Percentiles rank a stretch among this genome's conserved stretches.
phyloP scores from a whole-genome alignment of 257 asterid species.

The Linderniella brevidens region DNA sequence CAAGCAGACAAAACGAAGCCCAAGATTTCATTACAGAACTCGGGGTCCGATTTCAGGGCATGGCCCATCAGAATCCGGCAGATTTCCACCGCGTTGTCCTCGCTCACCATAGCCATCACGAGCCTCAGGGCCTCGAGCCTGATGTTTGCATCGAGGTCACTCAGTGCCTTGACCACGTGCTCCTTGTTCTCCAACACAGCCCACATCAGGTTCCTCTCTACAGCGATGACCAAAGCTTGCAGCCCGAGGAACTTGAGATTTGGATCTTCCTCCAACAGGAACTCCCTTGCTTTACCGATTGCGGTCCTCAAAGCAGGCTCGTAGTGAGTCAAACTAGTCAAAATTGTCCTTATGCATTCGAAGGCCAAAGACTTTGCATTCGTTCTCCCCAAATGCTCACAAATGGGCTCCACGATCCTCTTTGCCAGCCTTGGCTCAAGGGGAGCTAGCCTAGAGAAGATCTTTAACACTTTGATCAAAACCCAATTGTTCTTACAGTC shows the following conservation, averaged over 20 bases:
- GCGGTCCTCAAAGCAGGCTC: conserved; percentile 75
- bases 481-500: conserved; percentile 87
- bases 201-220: conserved; percentile 49
- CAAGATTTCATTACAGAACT: conserved; percentile 77
- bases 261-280: conserved; percentile 68
- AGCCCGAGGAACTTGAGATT: conserved; percentile 81
- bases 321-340: conserved; percentile 58
- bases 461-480: conserved; percentile 76
- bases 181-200: conserved; percentile 85
- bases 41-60: conserved; percentile 77
- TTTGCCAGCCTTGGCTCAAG: conserved; percentile 84
- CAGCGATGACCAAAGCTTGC: conserved; percentile 53
- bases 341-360: conserved; percentile 69
- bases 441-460: conserved; percentile 57
- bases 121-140: conserved; percentile 75
- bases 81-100: conserved; percentile 70
- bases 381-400: conserved; percentile 67
- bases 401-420: conserved; percentile 62
- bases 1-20: conserved; percentile 57
- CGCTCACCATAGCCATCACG: conserved; percentile 77
- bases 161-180: conserved; percentile 74
- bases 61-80: conserved; percentile 71
- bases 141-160: conserved; percentile 62
- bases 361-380: conserved; percentile 72
- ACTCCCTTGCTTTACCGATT: conserved; percentile 55